phyloP scores from a whole-genome alignment of 2,329 filamentous ascomycete species.

The Dactylellina parvicollis region DNA sequence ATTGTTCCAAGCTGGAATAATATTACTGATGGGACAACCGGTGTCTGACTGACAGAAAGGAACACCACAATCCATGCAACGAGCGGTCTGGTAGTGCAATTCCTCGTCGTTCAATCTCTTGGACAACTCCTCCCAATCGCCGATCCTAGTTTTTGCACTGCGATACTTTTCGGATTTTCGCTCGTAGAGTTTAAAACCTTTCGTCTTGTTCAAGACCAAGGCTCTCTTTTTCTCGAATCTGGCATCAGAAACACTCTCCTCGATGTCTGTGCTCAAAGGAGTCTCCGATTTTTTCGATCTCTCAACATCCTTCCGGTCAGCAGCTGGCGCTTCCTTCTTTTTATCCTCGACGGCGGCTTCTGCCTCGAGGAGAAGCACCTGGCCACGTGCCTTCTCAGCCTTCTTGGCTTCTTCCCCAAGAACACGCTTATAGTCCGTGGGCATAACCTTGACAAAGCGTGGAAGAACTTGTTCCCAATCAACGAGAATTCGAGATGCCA shows the following conservation, averaged over 20 bases:
- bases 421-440: conserved; percentile 95
- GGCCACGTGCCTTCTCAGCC: conserved; percentile 83
- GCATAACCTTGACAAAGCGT: conserved; percentile 91
- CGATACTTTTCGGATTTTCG: conserved; percentile 94
- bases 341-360: conserved; percentile 71
- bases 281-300: conserved; percentile 73
- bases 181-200: conserved; percentile 96
- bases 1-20: conserved; percentile 75
- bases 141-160: conserved; percentile 80
- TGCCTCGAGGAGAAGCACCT: conserved; percentile 49
- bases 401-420: conserved; percentile 85
- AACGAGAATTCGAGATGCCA: conserved; percentile 89
- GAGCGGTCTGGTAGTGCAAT: conserved; percentile 93
- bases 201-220: conserved; percentile 95
- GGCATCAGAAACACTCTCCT: conserved; percentile 86
- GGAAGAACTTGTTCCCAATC: conserved; percentile 92
- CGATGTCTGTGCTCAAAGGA: conserved; percentile 71
- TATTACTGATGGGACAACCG: conserved; percentile 94
- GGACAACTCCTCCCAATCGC: conserved; percentile 93
- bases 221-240: conserved; percentile 89
- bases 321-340: conserved; percentile 62
- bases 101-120: conserved; percentile 89
- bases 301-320: conserved; percentile 68
- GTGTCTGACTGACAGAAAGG: conserved; percentile 97
- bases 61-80: conserved; percentile 99